Percentiles rank a stretch among this genome's conserved stretches.
Conservation (phyloP, 768 basidiomycete genomes). For the Baorangia bicolor region DNA sequence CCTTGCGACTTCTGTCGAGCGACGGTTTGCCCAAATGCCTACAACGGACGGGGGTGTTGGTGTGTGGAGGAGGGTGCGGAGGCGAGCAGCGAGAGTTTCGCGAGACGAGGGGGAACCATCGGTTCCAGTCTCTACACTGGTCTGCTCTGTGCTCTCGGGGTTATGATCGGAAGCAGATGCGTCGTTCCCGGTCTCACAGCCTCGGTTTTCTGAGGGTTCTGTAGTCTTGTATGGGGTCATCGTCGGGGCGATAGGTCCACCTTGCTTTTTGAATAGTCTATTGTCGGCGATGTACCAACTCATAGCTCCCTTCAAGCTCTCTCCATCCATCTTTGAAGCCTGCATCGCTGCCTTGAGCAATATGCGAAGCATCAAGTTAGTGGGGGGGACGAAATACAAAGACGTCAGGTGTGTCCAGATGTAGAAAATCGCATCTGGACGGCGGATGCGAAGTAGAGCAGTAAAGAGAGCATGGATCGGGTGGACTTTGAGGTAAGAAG, state of each 20-base stretch:
- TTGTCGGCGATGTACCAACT: constrained; percentile 25
- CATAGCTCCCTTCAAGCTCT: constrained; percentile 50
- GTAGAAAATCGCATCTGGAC: constrained; percentile 62
- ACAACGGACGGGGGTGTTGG: constrained; percentile 31
- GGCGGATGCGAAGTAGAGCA: constrained; percentile 46
- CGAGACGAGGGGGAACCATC: constrained; percentile 1
- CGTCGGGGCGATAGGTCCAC: constrained; percentile 15
- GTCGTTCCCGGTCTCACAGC: neutral
- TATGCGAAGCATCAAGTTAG: constrained; percentile 54
- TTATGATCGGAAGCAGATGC: neutral
- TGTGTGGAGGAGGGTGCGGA: constrained; percentile 14
- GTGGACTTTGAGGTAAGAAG: constrained; percentile 22
- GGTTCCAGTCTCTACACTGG: neutral
- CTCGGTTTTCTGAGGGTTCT: neutral
- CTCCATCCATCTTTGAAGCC: constrained; percentile 50
- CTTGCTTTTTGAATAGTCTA: constrained; percentile 14
- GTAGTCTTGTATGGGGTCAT: neutral
- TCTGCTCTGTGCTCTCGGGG: neutral
- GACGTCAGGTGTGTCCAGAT: constrained; percentile 66
- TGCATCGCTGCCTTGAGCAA: constrained; percentile 60
- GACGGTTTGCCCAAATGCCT: constrained; percentile 45
- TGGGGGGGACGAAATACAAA: constrained; percentile 58
- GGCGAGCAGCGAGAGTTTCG: constrained; percentile 3
- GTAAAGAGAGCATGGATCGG: constrained; percentile 47
- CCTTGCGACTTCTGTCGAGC: constrained; percentile 48